Evolutionary conservation across 225 moss, liverwort and hornwort species (phyloP), one percentile per base, ranked within the genome.

Genomic region (Ulota crispa): DNA sequence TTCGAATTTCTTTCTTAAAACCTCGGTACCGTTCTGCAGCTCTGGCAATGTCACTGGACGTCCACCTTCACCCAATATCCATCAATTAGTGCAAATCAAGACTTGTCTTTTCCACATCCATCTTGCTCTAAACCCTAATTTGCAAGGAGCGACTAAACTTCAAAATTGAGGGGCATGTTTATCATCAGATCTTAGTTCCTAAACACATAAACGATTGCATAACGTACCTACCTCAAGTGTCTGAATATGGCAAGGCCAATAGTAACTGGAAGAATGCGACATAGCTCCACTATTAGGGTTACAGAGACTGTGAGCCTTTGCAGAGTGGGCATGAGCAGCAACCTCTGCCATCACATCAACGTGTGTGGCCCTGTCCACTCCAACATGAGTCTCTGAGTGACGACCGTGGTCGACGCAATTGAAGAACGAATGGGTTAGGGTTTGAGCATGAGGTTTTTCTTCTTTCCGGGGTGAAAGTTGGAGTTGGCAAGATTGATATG

Each of bases 221-320:
- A 34, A 81, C 81, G 56, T 37, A 85, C 85, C 85, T 70, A 85
- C 72, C 81, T 85, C 72, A 67, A 81, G 76, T 23, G 56, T 78
- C 81, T 53, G 63, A 64, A 71, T 47, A 27, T 31, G 36, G 14
- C 56, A 26, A 68, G 47, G 79, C 67, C 45, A 57, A 26, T 53
- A 59, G 45, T 66, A 65, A 80, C 4, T 34, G 26, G 62, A 80
- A 72, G 50, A 50, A 18, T 50, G 64, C 70, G 45, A 32, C 47
- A 80, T 9, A 37, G 53, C 50, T 45, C 24, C 47, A 34, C 36
- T 45, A 26, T 47, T 45, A 47, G 31, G n/a, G 61, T 4, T 45
- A 10, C 18, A 31, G 70, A 34, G 30, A 47, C n/a, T 62, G 24
- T 61, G 19, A 80, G 15, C 43, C 9, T 47, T 77, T 1, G 50